Base-by-base conservation (phyloP, 768 basidiomycete genomes). In the Boletellus ananiceps region DNA sequence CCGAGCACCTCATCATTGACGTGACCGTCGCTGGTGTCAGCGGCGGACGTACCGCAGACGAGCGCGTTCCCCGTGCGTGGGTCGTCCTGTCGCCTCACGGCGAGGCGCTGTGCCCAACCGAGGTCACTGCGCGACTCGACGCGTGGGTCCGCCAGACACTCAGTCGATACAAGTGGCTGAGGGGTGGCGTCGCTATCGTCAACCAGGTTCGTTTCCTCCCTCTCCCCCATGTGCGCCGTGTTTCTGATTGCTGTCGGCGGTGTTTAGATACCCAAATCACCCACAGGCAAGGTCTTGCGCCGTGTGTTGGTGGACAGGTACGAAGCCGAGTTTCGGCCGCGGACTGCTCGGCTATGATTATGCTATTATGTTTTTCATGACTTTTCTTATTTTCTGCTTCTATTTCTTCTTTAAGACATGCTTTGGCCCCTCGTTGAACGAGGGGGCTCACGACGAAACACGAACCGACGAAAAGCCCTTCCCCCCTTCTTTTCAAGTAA, bases 51-150 rank as follows among this genome's bases (percentile, higher is more conserved):
- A 83, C 83, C 0, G 71, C 73, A 0, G 86, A 88, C 58, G 88
- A 90, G 68, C 82, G 81, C 57, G 74, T 84, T 1, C 88, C 88
- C 0, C 78, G 82, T 1, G 89, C 89, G 2, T 91, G 88, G 88
- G 59, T 91, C 37, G 84, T 89, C 0, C 67, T 90, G 7, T 84
- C 81, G 48, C 53, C 68, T 0, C 59, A 61, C 1, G 88, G 89
- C 7, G 75, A 73, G 58, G 70, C 67, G 37, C 57, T 72, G 5
- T 83, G 84, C 8, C 62, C 63, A 29, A 47, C 56, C 6, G 57
- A 61, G 34, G 76, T 74, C 7, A 59, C 76, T 3, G 64, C 69
- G 42, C 74, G 69, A 44, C 68, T 92, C 3, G 76, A 86, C 18
- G 65, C 54, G 11, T 91, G 86, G 87, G 71, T 78, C 33, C 71